Percentiles rank a stretch among this genome's conserved stretches.
phyloP scores from a whole-genome alignment of 768 basidiomycete species.

The Auriscalpium orientale region DNA sequence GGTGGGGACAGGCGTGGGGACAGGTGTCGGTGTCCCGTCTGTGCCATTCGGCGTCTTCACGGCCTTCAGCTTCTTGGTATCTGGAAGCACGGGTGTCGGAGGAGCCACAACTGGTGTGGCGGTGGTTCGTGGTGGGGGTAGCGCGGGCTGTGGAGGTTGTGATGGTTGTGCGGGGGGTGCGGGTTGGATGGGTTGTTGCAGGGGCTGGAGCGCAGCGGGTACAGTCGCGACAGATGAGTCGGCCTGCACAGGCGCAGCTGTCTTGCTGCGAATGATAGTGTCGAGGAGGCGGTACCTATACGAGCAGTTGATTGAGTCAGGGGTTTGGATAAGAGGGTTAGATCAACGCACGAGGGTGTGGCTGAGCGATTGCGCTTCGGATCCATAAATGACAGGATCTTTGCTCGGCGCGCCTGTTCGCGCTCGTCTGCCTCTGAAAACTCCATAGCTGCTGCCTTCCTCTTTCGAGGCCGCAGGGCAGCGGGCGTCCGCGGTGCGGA shows the following conservation, averaged over 20 bases:
- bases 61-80: neutral
- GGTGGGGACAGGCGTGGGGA: neutral
- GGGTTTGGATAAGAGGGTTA: neutral
- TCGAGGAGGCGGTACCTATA: conserved; percentile 15
- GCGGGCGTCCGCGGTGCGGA: conserved; percentile 66
- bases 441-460: conserved; percentile 63
- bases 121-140: conserved; percentile 11
- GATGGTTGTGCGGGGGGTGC: conserved; percentile 8
- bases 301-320: neutral
- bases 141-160: conserved; percentile 16
- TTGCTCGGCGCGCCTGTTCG: conserved; percentile 62
- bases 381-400: conserved; percentile 77
- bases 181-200: conserved; percentile 4
- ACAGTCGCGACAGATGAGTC: neutral
- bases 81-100: neutral
- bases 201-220: neutral
- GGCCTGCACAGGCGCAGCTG: neutral
- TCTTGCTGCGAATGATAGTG: neutral
- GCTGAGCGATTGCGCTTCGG: conserved; percentile 42
- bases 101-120: conserved; percentile 4
- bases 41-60: neutral
- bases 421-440: conserved; percentile 65
- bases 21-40: neutral
- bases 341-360: conserved; percentile 39
- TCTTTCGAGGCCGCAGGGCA: conserved; percentile 48